Percentiles rank a stretch among this genome's conserved stretches.
Conservation (phyloP, 345 rosid genomes). For the Citrus sinensis region DNA sequence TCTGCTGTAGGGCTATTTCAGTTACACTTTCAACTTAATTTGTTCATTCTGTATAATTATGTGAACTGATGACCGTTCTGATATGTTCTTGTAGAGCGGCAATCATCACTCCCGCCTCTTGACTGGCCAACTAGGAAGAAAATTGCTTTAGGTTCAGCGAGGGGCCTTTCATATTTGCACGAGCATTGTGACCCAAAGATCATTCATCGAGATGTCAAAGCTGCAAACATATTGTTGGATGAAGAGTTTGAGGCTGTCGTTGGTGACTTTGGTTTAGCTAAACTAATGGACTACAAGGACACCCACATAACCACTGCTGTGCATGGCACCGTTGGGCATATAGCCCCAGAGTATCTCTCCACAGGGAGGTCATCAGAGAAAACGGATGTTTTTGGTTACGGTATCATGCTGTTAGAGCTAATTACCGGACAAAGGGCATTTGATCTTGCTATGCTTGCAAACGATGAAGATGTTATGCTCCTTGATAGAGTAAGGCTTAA, state of each 20-base stretch:
- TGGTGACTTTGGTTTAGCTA: conserved; percentile 30
- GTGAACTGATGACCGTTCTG: background rate
- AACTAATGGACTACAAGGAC: conserved; percentile 22
- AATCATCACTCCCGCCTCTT: conserved; percentile 5
- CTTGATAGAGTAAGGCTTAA: conserved; percentile 16
- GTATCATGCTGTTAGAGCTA: conserved; percentile 22
- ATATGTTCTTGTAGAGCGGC: conserved; percentile 17
- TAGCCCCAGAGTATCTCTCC: conserved; percentile 22
- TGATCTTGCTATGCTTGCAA: conserved; percentile 19
- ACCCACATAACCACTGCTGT: conserved; percentile 26
- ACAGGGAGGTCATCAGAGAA: conserved; percentile 22
- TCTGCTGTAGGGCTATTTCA: no score
- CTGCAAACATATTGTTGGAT: conserved; percentile 26
- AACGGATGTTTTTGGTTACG: conserved; percentile 25
- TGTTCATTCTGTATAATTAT: background rate
- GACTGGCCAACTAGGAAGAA: conserved; percentile 21
- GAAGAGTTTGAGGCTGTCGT: conserved; percentile 26
- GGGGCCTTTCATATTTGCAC: conserved; percentile 24
- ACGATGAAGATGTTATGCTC: conserved; percentile 23
- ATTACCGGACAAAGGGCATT: conserved; percentile 22
- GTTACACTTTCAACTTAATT: no score
- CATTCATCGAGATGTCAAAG: conserved; percentile 29
- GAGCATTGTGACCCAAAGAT: conserved; percentile 27
- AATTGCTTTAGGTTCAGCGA: conserved; percentile 23
- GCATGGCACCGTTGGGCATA: conserved; percentile 28